Evolutionary conservation across 2,329 filamentous ascomycete species (phyloP).

Genomic region (Bipolaris oryzae): DNA sequence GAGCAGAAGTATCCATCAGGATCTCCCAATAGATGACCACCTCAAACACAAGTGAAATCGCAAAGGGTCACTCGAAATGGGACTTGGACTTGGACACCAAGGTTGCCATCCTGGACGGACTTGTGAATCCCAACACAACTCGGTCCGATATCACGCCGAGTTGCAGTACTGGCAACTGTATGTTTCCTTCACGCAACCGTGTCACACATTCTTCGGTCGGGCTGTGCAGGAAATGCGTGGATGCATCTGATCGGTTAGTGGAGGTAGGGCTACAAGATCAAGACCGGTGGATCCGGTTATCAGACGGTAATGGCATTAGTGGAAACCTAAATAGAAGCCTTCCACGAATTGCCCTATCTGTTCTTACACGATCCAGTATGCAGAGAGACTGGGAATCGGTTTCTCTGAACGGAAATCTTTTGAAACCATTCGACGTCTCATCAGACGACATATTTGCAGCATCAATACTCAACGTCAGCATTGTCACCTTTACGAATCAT

Average conservation of each 20-base stretch:
- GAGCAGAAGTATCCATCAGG: neutral
- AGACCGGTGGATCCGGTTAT: neutral
- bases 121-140: neutral
- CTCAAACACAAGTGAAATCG: neutral
- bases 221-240: neutral
- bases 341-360: neutral
- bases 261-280: neutral
- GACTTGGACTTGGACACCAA: neutral
- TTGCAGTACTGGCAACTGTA: neutral
- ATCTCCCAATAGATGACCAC: neutral
- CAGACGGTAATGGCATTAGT: neutral
- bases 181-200: neutral
- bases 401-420: neutral
- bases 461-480: neutral
- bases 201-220: neutral
- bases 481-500: neutral
- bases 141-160: neutral
- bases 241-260: neutral
- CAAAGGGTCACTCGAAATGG: accelerated
- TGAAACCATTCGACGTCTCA: neutral
- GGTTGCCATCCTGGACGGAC: neutral
- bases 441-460: neutral
- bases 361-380: neutral
- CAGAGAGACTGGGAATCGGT: neutral
- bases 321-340: neutral